These are phyloP conservation scores for Brassica napus DNA, from an alignment of 345 rosid genomes.

Conservation along the genomic window Da-Ae NC_063434.1:6334501-6335000, in stretches of 20 bases:
- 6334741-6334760: slow-evolving; percentile 32
- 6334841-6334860: slow-evolving; percentile 43
- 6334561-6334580: slow-evolving; percentile 12
- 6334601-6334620: slow-evolving; percentile 56
- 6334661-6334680: slow-evolving; percentile 73
- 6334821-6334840: slow-evolving; percentile 51
- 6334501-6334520: slow-evolving; percentile 82
- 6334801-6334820: slow-evolving; percentile 45
- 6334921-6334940: slow-evolving; percentile 15
- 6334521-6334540: slow-evolving; percentile 61
- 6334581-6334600: not conserved
- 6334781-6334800: slow-evolving; percentile 24
- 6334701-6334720: slow-evolving; percentile 95
- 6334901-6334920: slow-evolving; percentile 11
- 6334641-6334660: slow-evolving; percentile 63
- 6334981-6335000: slow-evolving; percentile 65
- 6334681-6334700: slow-evolving; percentile 84
- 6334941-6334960: slow-evolving; percentile 50
- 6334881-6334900: slow-evolving; percentile 16
- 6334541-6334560: slow-evolving; percentile 16
- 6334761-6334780: slow-evolving; percentile 40
- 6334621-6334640: slow-evolving; percentile 37
- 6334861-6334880: slow-evolving; percentile 43
- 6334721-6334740: slow-evolving; percentile 46
- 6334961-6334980: slow-evolving; percentile 78